These are phyloP conservation scores for Vaccinium myrtillus DNA, from an alignment of 148 eudicot genomes.

Conservation along the genomic window DNA sequence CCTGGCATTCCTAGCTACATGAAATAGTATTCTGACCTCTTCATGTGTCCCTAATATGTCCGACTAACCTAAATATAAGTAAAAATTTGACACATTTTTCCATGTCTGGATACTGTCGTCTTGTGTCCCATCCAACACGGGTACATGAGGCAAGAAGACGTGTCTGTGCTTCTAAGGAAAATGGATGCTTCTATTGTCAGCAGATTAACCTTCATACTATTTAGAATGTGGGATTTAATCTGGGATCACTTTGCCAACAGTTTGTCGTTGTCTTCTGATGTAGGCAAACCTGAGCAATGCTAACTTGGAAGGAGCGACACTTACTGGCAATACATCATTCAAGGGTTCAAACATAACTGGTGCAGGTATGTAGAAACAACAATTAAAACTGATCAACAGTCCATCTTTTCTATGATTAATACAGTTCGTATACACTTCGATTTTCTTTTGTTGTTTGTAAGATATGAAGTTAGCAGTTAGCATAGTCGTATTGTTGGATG, in stretches of 20 bases:
- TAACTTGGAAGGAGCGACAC: conserved; percentile 90
- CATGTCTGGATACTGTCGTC: too few species aligned
- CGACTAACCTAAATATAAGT: too few species aligned
- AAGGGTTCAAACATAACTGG: conserved; percentile 82
- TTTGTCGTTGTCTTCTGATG: neutral
- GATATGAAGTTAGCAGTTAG: neutral
- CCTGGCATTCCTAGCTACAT: too few species aligned
- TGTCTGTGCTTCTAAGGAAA: too few species aligned
- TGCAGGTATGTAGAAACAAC: conserved; percentile 54
- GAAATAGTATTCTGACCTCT: too few species aligned
- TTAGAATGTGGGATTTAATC: neutral
- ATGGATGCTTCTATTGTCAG: too few species aligned
- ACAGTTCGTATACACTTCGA: neutral
- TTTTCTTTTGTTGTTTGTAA: neutral
- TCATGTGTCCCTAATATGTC: too few species aligned
- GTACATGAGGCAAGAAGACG: too few species aligned
- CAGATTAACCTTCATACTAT: neutral
- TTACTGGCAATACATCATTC: conserved; percentile 90
- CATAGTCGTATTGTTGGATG: neutral
- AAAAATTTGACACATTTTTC: too few species aligned
- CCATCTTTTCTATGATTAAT: neutral
- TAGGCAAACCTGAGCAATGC: conserved; percentile 88
- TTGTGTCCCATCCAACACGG: too few species aligned
- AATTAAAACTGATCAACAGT: neutral
- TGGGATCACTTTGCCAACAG: neutral